Evolutionary conservation across 495 filamentous ascomycete genomes (phyloP), one percentile per base, ranked within the genome.

Genomic region (Aspergillus sclerotiicarbonarius): DNA sequence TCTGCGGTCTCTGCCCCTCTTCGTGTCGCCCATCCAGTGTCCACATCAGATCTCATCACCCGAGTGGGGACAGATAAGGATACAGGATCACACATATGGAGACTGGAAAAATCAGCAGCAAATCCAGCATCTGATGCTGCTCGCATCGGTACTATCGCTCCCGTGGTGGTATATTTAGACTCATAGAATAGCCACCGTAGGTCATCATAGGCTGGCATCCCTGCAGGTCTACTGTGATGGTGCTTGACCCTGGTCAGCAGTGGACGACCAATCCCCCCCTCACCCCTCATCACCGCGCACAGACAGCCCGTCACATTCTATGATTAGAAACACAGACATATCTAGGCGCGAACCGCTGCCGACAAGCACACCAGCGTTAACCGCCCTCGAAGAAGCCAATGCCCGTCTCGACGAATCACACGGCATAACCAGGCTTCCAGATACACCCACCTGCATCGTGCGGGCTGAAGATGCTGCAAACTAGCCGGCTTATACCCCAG

Each of bases 271-370:
- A 15, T n/a, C 8, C n/a, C 12, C 37, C n/a, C 6, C 37, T n/a
- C n/a, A 37, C 37, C 37, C 37, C 13, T n/a, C 37, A 41, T 41
- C 12, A 15, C 37, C 7, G n/a, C 37, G 37, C 37, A 41, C 37
- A 41, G 37, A 29, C 29, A 8, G 46, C 12, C 45, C 4, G 21
- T 25, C 25, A 10, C 29, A 18, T 50, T 50, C 47, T 50, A 50
- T 50, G 47, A 50, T 50, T 50, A 50, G 47, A 50, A 50, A 50
- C 47, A 13, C 20, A 32, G 21, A 20, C 21, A 25, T 15, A 5
- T 49, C 13, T 25, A 49, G 47, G 47, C 47, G 47, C 47, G 47
- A 50, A 50, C 47, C 47, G 47, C 47, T 32, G 47, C 47, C 47
- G 44, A 47, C 21, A 18, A 25, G 15, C 20, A 32, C 8, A 15